Base-by-base conservation (phyloP, 1,139 yeast species). In the Arxiozyma telluris region DNA sequence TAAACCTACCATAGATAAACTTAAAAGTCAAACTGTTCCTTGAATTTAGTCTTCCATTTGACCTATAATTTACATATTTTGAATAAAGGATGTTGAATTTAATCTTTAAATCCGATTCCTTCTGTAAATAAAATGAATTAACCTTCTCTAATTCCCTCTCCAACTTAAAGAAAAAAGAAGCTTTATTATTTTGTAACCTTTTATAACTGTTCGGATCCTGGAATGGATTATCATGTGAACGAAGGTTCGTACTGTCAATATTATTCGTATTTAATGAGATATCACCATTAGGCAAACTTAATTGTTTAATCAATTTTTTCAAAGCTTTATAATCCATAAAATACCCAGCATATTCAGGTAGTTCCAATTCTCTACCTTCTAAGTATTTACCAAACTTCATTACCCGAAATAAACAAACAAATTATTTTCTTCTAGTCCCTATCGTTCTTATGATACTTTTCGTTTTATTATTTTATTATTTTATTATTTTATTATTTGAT, bases 141-240 rank as follows among this genome's bases (percentile, higher is more conserved):
- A 93, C 98, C 67, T 91, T 93, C 64, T 93, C 98, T 61, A 93
- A 76, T 67, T 93, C 98, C 63, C 98, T 81, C 66, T 93, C 98
- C 34, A 93, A 78, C 60, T 88, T 80, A 73, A 93, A 93, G 74
- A 93, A 93, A 69, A 93, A 93, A 1, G 95, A 83, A 2, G 97
- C 94, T 70, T 89, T 91, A 72, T 89, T 91, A 60, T 88, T 96
- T 64, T 90, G 94, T 45, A 93, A 74, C 1, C 87, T 76, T 55
- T 80, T 78, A 63, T 84, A 84, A 20, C 72, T 53, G 9, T 59
- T 52, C 6, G 59, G 53, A 44, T 64, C 64, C 50, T 63, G 47
- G 30, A 46, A 46, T n/a, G 54, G 49, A 42, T 50, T 47, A 34
- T 55, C 52, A 27, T 46, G 34, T 15, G 20, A 4, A 18, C 8